Base-by-base conservation (phyloP, 768 basidiomycete genomes). In the Boletus barrowsii region DNA sequence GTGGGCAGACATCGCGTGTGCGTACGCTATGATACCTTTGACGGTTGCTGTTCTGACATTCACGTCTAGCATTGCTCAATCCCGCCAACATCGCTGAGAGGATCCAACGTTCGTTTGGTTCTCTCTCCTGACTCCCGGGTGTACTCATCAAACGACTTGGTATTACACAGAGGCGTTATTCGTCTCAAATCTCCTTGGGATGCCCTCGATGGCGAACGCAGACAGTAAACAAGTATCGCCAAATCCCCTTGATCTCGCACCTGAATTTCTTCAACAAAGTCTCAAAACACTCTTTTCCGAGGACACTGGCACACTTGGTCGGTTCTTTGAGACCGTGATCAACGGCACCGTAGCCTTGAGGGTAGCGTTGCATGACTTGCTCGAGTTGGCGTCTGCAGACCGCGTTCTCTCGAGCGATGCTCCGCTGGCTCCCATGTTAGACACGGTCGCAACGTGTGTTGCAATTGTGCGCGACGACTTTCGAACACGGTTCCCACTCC, bases 1-100 rank as follows among this genome's bases (percentile, higher is more conserved):
- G 29, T 61, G 59, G 60, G 24, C 17, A 32, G 40, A 32, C 13
- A 7, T 51, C n/a, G 6, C 29, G 4, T 53, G 60, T 51, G 17
- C 24, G 50, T 20, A 40, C 17, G 5, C 13, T 15, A 0, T 10
- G 30, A 37, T 43, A 13, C 33, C 18, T 26, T 26, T n/a, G 9
- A 18, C 2, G 8, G 15, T 22, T 20, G 10, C 42, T 13, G 9
- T 46, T 7, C 33, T 49, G 40, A 56, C 13, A 10, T 15, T 39
- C 6, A 18, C 20, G 11, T 37, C 13, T 22, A 56, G 54, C 50
- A 0, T 20, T 18, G 5, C 13, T 62, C n/a, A 26, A 41, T 32
- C 43, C 30, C 2, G 11, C 20, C 46, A 47, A 51, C 13, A 24
- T 51, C 6, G 45, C 29, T 2, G 37, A 42, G 26, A 35, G 43